Base-by-base conservation (phyloP, 116 monocot genomes). In the Papilionanthe hybrid region DNA sequence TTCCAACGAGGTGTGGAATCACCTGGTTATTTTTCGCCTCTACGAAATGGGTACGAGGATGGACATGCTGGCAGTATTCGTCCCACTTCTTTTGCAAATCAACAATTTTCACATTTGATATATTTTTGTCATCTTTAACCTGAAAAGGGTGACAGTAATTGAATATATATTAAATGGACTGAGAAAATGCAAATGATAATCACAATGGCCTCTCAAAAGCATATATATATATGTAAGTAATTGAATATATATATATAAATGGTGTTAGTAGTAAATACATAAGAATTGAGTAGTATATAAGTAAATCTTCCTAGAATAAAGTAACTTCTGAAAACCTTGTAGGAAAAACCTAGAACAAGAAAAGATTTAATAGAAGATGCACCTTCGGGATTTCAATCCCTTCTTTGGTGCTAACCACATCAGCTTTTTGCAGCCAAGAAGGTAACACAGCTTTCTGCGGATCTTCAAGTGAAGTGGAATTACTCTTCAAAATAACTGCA, bases 41-140 rank as follows among this genome's bases (percentile, higher is more conserved):
- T 50, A 86, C 77, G 25, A 75, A 80, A 9, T 49, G 79, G 68
- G 83, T 85, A 41, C 80, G 77, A 7, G 75, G 79, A 72, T 94
- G 92, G 49, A 82, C 78, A 20, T 55, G 65, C 45, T 84, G 86
- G 60, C 92, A 91, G 43, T 89, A 79, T 53, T 86, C 92, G 65
- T 91, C 87, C 96, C 96, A 96, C 69, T 94, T 96, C 87, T 89
- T 95, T 66, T 91, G 87, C 81, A 92, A 58, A 76, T 94, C 89
- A 20, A 55, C 8, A 18, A 87, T 45, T 80, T 91, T 92, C 48
- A 75, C 72, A 78, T 84, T 88, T 80, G 92, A 85, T 25, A 88
- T 56, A 76, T 78, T 63, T 63, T 86, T 82, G 80, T 89, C 89
- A 87, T 91, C 87, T 77, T 84, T 86, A 81, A 86, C 86, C 97